A percentile compares a stretch with the other conserved stretches of the same genome.
Evolutionary conservation across 1,139 yeast species (phyloP).

Genomic region (Suhomyces chickasaworum): DNA sequence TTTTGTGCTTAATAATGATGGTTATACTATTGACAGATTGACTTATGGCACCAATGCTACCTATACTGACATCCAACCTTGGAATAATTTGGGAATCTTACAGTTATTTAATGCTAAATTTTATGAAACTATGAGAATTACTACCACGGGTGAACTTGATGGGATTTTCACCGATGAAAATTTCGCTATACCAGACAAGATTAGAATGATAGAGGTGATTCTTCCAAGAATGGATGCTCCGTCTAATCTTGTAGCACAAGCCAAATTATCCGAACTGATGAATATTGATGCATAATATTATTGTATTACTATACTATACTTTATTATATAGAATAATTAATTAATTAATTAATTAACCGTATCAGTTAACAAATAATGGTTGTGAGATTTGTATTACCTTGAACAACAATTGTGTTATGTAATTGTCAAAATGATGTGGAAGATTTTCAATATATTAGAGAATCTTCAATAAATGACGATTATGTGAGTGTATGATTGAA

Average conservation of each 20-base stretch:
- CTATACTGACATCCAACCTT: constrained; percentile 42
- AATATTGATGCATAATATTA: neutral
- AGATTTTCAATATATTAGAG: too few species aligned
- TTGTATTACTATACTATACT: neutral
- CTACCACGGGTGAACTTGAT: constrained; percentile 31
- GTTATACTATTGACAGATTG: constrained; percentile 44
- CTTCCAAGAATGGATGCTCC: constrained; percentile 43
- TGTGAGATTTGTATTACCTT: neutral
- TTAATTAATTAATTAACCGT: neutral
- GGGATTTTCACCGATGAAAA: constrained; percentile 28
- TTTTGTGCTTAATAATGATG: constrained; percentile 43
- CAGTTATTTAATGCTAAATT: constrained; percentile 34
- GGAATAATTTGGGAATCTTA: constrained; percentile 39
- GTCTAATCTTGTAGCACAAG: constrained; percentile 55
- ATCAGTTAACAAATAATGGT: neutral
- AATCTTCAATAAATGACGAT: neutral
- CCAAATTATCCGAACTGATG: constrained; percentile 66
- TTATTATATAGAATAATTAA: neutral
- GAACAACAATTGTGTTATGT: neutral
- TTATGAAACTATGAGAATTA: constrained; percentile 29
- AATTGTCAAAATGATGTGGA: neutral
- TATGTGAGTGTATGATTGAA: neutral
- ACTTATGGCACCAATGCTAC: constrained; percentile 40
- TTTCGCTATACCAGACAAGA: constrained; percentile 33
- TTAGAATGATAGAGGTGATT: constrained; percentile 39